Evolutionary conservation across 208 protist species (phyloP), one percentile per base, ranked within the genome.

Genomic region (Naegleria lovaniensis): DNA sequence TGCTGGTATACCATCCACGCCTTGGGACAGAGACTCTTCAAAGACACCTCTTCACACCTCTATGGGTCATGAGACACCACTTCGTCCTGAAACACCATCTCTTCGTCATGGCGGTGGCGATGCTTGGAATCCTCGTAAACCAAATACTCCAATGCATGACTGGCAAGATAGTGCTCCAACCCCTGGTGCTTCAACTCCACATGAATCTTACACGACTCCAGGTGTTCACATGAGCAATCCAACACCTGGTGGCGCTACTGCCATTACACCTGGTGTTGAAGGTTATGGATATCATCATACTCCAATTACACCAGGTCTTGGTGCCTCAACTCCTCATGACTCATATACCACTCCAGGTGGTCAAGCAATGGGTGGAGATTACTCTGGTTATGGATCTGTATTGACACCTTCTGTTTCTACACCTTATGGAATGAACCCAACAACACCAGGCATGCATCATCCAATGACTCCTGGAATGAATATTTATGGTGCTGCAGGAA

Each of bases 111-210:
- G 43, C n/a, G 22, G 48, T 29, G 11, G 33, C 67, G n/a, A 67
- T 89, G 15, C 85, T 67, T 89, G 85, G 85, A 55, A 89, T 89
- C 43, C 85, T 48, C 15, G 36, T 75, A 40, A 11, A 41, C 85
- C 85, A 33, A 89, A 67, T 19, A 89, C 85, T 16, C 85, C 85
- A 48, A n/a, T 41, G 9, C 9, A 89, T 40, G 85, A 89, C 40
- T 67, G 43, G 48, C 33, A 25, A 55, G 25, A 25, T 41, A 41
- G 1, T n/a, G 6, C 43, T 38, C 11, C 29, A 59, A n/a, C 25
- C 0, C 36, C 36, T 41, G 19, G 43, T n/a, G 41, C 16, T 3
- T 38, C 16, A 7, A 85, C 83, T 5, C 33, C 39, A 25, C 33
- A 48, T 48, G 33, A 85, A 0, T 29, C 11, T 67, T 48, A 85